Conservation (phyloP, 306 rosid species). For the Rosa chinensis region DNA sequence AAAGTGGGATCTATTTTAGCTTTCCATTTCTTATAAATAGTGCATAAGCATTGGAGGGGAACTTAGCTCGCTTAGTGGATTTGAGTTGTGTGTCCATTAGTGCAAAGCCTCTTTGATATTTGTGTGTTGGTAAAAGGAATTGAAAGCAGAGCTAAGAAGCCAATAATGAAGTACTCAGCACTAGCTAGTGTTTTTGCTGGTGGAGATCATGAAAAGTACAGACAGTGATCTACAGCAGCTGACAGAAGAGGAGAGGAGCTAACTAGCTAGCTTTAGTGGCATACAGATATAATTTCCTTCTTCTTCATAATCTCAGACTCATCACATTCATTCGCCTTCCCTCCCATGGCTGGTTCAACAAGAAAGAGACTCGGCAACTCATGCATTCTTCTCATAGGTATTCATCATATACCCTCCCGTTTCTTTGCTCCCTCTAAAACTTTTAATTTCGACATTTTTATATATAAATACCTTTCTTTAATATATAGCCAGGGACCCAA, state of each 20-base stretch:
- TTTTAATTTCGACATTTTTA: neutral
- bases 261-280: slow-evolving; percentile 1
- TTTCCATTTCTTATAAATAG: neutral
- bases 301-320: neutral
- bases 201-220: slow-evolving; percentile 10
- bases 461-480: neutral
- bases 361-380: slow-evolving; percentile 51
- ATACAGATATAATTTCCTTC: neutral
- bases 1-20: slow-evolving; percentile 10
- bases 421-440: neutral
- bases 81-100: slow-evolving; percentile 50
- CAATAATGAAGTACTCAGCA: neutral
- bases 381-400: slow-evolving; percentile 90
- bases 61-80: slow-evolving; percentile 37
- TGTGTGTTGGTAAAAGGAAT: neutral
- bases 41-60: neutral
- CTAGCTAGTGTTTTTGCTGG: neutral
- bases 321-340: neutral
- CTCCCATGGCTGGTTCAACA: slow-evolving; percentile 47
- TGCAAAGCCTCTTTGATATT: slow-evolving; percentile 8
- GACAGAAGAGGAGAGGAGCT: slow-evolving; percentile 5
- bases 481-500: neutral
- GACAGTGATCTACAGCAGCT: slow-evolving; percentile 8
- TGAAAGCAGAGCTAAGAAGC: neutral
- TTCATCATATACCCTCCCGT: neutral